Percentiles rank a stretch among this genome's conserved stretches.
These are phyloP conservation scores for Pichia sp. DNA, from an alignment of 1,139 yeast species.

Conservation along the genomic window DNA sequence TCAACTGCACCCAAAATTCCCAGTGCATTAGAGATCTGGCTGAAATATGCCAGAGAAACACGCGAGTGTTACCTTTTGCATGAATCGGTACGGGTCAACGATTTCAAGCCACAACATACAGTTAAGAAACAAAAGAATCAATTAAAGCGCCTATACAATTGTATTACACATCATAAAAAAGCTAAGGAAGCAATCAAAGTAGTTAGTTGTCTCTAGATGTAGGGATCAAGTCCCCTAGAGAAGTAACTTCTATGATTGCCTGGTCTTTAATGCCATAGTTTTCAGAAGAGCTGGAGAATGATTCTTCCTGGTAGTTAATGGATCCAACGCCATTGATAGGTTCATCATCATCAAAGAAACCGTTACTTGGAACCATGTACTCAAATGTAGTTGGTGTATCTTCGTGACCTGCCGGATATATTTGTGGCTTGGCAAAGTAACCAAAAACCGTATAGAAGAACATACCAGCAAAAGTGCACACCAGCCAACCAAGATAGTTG, in stretches of 20 bases:
- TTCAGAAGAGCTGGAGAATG: conserved; percentile 2
- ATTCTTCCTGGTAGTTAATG: background rate
- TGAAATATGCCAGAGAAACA: too few species aligned
- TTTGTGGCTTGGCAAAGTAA: conserved; percentile 8
- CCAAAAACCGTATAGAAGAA: conserved; percentile 9
- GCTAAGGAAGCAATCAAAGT: too few species aligned
- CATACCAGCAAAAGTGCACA: conserved; percentile 11
- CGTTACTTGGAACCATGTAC: conserved; percentile 12
- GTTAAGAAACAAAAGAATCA: too few species aligned
- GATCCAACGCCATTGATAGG: conserved; percentile 16
- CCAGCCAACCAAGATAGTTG: conserved; percentile 14
- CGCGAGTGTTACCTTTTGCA: too few species aligned
- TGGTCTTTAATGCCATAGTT: conserved; percentile 4
- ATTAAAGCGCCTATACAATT: too few species aligned
- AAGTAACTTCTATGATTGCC: conserved; percentile 1
- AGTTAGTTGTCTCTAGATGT: background rate
- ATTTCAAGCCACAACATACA: too few species aligned
- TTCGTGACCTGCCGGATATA: conserved; percentile 13
- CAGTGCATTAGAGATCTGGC: too few species aligned
- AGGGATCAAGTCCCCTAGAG: conserved; percentile 1
- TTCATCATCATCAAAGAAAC: conserved; percentile 16
- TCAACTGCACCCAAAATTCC: too few species aligned
- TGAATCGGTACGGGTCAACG: too few species aligned
- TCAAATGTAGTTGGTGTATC: conserved; percentile 13
- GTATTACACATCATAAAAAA: too few species aligned